Conservation (phyloP, 2,329 filamentous ascomycete genomes). For the Sporothrix schenckii region DNA sequence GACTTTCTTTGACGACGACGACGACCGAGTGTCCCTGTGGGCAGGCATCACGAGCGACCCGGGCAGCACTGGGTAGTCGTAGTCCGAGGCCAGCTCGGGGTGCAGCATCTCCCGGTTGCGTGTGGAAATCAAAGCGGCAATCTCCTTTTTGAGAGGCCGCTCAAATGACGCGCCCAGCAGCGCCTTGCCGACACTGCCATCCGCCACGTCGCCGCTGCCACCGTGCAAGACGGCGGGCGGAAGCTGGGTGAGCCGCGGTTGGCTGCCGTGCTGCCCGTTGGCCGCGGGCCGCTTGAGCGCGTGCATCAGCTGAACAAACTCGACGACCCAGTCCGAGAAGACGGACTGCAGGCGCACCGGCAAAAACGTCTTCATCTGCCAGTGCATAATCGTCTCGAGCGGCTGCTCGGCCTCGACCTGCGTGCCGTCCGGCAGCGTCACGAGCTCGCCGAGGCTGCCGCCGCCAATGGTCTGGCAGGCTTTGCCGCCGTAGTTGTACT, state of each 20-base stretch:
- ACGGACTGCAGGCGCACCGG: constrained; percentile 76
- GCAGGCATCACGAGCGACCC: constrained; percentile 56
- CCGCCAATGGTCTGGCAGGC: constrained; percentile 79
- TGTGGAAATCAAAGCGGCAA: constrained; percentile 75
- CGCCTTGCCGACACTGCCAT: constrained; percentile 59
- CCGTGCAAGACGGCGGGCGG: constrained; percentile 47
- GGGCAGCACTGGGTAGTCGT: constrained; percentile 79
- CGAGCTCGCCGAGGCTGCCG: constrained; percentile 53
- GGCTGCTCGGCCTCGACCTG: constrained; percentile 41
- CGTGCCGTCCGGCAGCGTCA: constrained; percentile 63
- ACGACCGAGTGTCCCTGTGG: constrained; percentile 25
- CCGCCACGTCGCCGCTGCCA: constrained; percentile 48
- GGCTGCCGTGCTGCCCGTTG: constrained; percentile 51
- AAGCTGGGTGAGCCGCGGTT: constrained; percentile 60
- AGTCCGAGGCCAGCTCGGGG: constrained; percentile 83
- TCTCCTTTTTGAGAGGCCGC: constrained; percentile 86
- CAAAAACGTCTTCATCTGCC: constrained; percentile 92
- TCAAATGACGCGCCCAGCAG: constrained; percentile 83
- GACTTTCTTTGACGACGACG: constrained; percentile 32
- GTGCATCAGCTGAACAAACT: constrained; percentile 96
- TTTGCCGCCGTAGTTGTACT: constrained; percentile 97
- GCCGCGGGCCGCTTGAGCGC: constrained; percentile 69
- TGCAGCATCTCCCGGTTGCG: constrained; percentile 90
- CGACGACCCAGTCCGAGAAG: constrained; percentile 91
- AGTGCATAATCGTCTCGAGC: constrained; percentile 88